Evolutionary conservation across 139 green algal genomes (phyloP).

Genomic region (Cymbomonas tetramitiformis): DNA sequence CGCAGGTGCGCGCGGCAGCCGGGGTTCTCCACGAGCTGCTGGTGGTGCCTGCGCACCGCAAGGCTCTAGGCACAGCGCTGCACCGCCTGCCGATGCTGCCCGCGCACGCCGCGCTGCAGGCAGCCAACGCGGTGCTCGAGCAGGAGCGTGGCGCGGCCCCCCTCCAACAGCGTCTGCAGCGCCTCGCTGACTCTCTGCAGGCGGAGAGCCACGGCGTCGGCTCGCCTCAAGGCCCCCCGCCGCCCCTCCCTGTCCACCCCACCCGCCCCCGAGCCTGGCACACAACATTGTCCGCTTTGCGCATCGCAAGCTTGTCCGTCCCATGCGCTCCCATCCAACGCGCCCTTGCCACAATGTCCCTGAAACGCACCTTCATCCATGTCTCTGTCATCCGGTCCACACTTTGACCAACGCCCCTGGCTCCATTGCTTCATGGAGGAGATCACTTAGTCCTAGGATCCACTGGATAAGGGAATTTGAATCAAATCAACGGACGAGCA

Average conservation of each 20-base stretch:
- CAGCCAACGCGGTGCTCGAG: not conserved
- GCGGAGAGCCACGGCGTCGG: slow-evolving; percentile 1
- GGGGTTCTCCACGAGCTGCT: slow-evolving; percentile 16
- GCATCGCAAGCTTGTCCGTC: too few relatives aligned
- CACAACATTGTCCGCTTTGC: too few relatives aligned
- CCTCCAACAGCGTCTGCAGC: not conserved
- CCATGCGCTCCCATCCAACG: too few relatives aligned
- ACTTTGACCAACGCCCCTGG: too few relatives aligned
- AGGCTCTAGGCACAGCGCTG: not conserved
- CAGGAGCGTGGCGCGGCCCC: not conserved
- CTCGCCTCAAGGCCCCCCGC: not conserved
- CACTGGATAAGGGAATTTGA: too few relatives aligned
- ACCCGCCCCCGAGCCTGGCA: too few relatives aligned
- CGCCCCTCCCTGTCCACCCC: not conserved
- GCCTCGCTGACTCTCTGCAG: not conserved
- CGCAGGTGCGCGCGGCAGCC: not conserved
- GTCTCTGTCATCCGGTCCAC: too few relatives aligned
- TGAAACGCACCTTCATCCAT: too few relatives aligned
- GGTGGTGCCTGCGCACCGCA: not conserved
- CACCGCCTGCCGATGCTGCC: slow-evolving; percentile 6
- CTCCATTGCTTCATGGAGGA: too few relatives aligned
- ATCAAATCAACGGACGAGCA: too few relatives aligned
- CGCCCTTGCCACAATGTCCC: too few relatives aligned
- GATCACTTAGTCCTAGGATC: too few relatives aligned
- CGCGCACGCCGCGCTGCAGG: not conserved